Base-by-base conservation (phyloP, 306 rosid genomes). In the Vigna trinervia region DNA sequence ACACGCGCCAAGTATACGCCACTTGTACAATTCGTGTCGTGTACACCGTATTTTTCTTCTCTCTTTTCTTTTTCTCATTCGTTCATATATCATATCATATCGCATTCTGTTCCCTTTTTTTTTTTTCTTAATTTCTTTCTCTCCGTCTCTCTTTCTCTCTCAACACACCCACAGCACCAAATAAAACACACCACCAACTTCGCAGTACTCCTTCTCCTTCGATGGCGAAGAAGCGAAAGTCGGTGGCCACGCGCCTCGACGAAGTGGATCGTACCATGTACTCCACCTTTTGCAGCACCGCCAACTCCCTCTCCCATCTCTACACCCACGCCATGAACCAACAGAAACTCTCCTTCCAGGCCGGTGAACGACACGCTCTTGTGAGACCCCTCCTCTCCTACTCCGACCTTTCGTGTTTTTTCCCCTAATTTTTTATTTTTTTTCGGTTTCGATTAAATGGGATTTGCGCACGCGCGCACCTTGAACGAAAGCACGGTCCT, bases 201-300 rank as follows among this genome's bases (percentile, higher is more conserved):
- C 47, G 45, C 47, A 48, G 22, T 39, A n/a, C 12, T 2, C 51
- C 13, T 23, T 30, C 34, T 30, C 34, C 13, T 30, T 46, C 70
- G 14, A 85, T 85, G 88, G 84, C 79, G 30, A 85, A 85, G 81
- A 85, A 85, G 88, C 71, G 88, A 30, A 85, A 82, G 45, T 87
- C 98, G 6, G 88, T 79, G 12, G 93, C 96, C 7, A 85, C 95
- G 67, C 91, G 93, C 81, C 93, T 94, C 47, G 98, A 94, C 71
- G 97, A 94, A 87, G 98, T 92, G 61, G 98, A 94, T 87, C 95
- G 97, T 23, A 90, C 88, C 89, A 92, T 90, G 92, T 94, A 94
- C 84, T 78, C 98, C 64, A 86, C 95, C 12, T 94, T 94, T 88
- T 90, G 96, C 89, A 89, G 88, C 90, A 96, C 97, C 61, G 98